Base-by-base conservation (phyloP, 2,329 filamentous ascomycete species). In the Neofusicoccum sp. region DNA sequence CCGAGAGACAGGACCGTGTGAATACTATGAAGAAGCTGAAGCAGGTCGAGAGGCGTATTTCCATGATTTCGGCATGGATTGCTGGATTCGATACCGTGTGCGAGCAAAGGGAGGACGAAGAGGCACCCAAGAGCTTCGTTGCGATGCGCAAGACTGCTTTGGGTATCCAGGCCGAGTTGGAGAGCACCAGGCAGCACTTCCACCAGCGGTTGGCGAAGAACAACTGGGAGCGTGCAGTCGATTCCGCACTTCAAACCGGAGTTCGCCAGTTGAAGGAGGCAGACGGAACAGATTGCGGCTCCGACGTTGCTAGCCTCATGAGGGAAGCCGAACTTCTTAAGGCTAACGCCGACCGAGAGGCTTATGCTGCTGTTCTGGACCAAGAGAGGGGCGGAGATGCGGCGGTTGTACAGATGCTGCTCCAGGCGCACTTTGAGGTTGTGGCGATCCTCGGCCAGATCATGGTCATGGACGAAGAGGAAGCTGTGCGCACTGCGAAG, bases 341-440 rank as follows among this genome's bases (percentile, higher is more conserved):
- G 78, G 83, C 88, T 9, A 91, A 89, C 69, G 93, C 93, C 52
- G 90, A 91, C 68, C 85, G 91, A 43, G 95, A 98, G 65, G 86
- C 90, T 1, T 86, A 94, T 67, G 80, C 85, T 11, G 88, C 92
- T 59, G 86, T 97, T 22, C 76, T 93, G 9, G 93, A 98, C 61
- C 88, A 95, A 70, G 93, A 98, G 66, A 94, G 89, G 78, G 83
- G 85, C 31, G 90, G 89, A 11, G 93, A 97, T 73, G 86, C 89
- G 22, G 87, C 85, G 16, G 86, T 91, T 67, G 83, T 97, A 71
- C 93, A 97, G 76, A 85, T 91, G 56, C 84, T 99, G 61, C 85
- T 98, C 9, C 89, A 90, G 60, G 92, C 94, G 11, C 94, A 98
- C 71, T 96, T 99, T 69, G 93, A 97, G 71, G 94, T 93, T 2